These are phyloP conservation scores for Maudiozyma pseudohumilis DNA, from an alignment of 805 yeast species.

Conservation along the genomic window DNA sequence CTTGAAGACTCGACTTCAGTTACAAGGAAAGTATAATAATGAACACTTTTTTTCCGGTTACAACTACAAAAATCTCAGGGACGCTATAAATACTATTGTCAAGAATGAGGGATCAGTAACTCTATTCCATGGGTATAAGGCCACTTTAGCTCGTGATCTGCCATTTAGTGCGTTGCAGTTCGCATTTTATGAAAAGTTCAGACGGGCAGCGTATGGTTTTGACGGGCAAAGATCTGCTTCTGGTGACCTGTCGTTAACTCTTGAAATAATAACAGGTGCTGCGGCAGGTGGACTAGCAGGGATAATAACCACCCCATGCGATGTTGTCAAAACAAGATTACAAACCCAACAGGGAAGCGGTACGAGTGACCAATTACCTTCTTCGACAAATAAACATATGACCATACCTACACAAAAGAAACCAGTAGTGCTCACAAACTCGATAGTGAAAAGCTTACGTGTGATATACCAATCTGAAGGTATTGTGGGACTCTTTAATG, in stretches of 20 bases:
- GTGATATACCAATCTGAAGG: conserved; percentile 68
- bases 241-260: conserved; percentile 42
- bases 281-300: conserved; percentile 95
- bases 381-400: conserved; percentile 1
- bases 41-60: conserved; percentile 73
- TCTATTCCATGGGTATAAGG: conserved; percentile 84
- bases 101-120: conserved; percentile 65
- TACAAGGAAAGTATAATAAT: conserved; percentile 83
- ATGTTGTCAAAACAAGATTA: conserved; percentile 83
- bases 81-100: conserved; percentile 60
- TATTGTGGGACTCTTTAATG: conserved; percentile 68
- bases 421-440: conserved; percentile 25
- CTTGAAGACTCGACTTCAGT: conserved; percentile 80
- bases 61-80: conserved; percentile 64
- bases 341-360: conserved; percentile 68
- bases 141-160: conserved; percentile 82
- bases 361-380: neutral
- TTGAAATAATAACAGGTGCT: conserved; percentile 83
- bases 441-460: conserved; percentile 42
- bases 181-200: conserved; percentile 84
- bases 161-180: conserved; percentile 95
- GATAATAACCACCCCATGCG: conserved; percentile 77
- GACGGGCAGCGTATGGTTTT: conserved; percentile 45
- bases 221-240: conserved; percentile 25
- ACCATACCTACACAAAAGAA: conserved; percentile 2